These are phyloP conservation scores for Acmispon strigosus DNA, from an alignment of 306 rosid genomes.

Conservation along the genomic window DNA sequence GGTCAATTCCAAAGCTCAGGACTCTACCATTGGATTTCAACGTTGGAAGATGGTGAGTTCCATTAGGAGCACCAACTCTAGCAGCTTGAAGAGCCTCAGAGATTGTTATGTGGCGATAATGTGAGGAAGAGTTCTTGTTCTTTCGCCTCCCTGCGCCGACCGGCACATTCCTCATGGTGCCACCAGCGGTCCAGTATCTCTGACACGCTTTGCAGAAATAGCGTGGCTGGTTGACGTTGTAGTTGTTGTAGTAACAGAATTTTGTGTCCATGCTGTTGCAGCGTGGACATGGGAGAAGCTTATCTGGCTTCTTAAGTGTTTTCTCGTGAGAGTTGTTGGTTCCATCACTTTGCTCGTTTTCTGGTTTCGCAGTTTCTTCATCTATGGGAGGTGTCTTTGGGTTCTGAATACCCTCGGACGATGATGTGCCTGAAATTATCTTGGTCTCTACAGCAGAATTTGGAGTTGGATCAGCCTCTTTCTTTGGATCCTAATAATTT, in stretches of 20 bases:
- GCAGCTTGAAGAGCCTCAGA: conserved; percentile 72
- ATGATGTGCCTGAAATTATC: conserved; percentile 1
- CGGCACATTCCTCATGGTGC: conserved; percentile 87
- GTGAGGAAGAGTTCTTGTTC: conserved; percentile 57
- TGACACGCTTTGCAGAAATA: conserved; percentile 93
- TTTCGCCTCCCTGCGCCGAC: conserved; percentile 87
- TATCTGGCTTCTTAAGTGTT: conserved; percentile 74
- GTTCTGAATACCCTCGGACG: conserved; percentile 29
- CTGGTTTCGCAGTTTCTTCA: conserved; percentile 41
- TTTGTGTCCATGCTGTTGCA: conserved; percentile 91
- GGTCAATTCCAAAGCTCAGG: conserved; percentile 59
- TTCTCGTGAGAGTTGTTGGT: conserved; percentile 35
- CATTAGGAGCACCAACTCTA: conserved; percentile 37
- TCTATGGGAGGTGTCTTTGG: conserved; percentile 43
- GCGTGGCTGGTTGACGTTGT: conserved; percentile 87
- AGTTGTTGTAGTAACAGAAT: conserved; percentile 90
- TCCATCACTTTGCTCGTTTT: conserved; percentile 33
- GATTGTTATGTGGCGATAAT: conserved; percentile 53
- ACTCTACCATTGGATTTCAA: conserved; percentile 52
- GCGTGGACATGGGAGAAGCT: conserved; percentile 80
- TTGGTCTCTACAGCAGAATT: conserved; percentile 30
- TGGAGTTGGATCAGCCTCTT: conserved; percentile 30
- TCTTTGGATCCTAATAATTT: conserved; percentile 49
- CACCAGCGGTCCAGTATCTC: conserved; percentile 93
- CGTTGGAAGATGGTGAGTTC: conserved; percentile 22